Base-by-base conservation (phyloP, 306 rosid species). In the Elaeagnus macrophylla region DNA sequence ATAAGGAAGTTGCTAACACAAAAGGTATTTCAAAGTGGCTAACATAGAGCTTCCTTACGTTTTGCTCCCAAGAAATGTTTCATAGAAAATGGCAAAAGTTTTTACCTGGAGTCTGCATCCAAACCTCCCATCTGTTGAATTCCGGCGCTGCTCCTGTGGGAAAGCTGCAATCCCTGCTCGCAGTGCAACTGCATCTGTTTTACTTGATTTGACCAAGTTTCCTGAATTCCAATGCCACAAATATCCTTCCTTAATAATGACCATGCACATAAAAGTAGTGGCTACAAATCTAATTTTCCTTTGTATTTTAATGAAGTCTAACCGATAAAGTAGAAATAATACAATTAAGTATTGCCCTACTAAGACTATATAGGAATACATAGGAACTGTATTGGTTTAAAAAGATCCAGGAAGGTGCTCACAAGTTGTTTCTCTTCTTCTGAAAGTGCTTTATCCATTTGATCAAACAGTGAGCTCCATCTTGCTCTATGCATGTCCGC, bases 381-480 rank as follows among this genome's bases (percentile, higher is more conserved):
- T 2, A 25, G 32, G 4, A 25, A 25, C 32, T 25, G 32, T 5
- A 25, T 25, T 25, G 32, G 2, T 5, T 25, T 25, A 25, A 25
- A 25, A 25, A 25, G 32, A 25, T 25, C 32, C 32, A 41, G 16
- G 19, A 15, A 4, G 15, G 61, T 59, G 78, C 96, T 78, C 60
- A 93, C 99, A 42, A 93, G 94, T 59, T 93, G 94, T 53, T 81
- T 83, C 82, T 93, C 96, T 78, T 93, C 99, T 61, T 88, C 96
- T 15, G 80, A 57, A 67, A 93, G 99, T 10, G 89, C 72, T 73
- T 69, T 83, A 51, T 93, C 94, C 99, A 93, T 84, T 62, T 81
- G 88, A 66, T 79, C 81, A 68, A 93, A 93, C 72, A 88, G 67
- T 39, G 74, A 64, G 48, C 70, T 62, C 99, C 99, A 93, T 66